Percentiles rank a stretch among this genome's conserved stretches.
Evolutionary conservation across 2,329 filamentous ascomycete species (phyloP).

Genomic region (Colletotrichum cuscutae): DNA sequence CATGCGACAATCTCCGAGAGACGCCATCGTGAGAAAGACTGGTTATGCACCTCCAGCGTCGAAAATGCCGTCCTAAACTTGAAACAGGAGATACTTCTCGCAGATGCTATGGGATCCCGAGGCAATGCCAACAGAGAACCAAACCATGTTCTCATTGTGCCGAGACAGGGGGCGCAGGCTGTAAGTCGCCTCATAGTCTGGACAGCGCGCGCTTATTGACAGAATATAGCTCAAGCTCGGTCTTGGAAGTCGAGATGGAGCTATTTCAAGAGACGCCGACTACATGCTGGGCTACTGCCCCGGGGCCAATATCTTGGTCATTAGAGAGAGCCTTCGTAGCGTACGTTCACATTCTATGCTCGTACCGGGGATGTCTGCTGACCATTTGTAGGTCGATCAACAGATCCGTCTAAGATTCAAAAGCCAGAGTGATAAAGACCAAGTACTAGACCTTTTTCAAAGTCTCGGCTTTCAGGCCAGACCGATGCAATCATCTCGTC

Average conservation of each 20-base stretch:
- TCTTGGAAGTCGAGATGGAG: slow-evolving; percentile 3
- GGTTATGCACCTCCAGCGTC: background rate
- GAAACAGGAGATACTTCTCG: slow-evolving; percentile 6
- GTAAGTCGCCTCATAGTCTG: background rate
- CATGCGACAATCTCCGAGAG: background rate
- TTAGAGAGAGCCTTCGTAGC: background rate
- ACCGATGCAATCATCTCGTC: background rate
- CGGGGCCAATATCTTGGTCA: background rate
- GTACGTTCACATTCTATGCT: background rate
- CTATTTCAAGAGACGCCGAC: background rate
- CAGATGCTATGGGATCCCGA: background rate
- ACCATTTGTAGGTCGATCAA: background rate
- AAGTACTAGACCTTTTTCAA: background rate
- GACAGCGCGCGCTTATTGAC: no score
- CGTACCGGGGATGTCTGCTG: background rate
- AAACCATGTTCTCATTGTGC: slow-evolving; percentile 6
- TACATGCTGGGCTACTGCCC: background rate
- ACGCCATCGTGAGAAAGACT: background rate
- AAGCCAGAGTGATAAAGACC: background rate
- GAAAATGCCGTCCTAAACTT: slow-evolving; percentile 2
- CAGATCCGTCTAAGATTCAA: slow-evolving; percentile 8
- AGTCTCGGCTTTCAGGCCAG: background rate
- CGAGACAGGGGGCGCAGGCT: background rate
- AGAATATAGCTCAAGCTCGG: background rate
- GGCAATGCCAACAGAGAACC: background rate